Percentiles rank a stretch among this genome's conserved stretches.
phyloP scores from a whole-genome alignment of 2,329 filamentous ascomycete genomes.

The Colletotrichum eleusines region DNA sequence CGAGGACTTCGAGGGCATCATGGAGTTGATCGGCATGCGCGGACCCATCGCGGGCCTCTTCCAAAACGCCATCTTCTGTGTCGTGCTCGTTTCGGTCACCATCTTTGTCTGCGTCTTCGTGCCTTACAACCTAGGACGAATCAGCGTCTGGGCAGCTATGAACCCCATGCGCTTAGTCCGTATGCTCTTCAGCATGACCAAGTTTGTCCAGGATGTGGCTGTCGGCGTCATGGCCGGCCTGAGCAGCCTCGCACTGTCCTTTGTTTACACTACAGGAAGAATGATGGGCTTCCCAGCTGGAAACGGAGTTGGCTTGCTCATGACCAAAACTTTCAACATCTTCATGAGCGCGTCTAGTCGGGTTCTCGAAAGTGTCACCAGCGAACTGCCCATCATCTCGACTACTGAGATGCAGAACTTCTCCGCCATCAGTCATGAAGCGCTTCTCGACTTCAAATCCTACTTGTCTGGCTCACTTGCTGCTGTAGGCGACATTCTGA shows the following conservation, averaged over 20 bases:
- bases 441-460: constrained; percentile 71
- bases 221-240: constrained; percentile 68
- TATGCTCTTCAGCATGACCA: constrained; percentile 79
- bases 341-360: constrained; percentile 59
- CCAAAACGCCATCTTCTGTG: constrained; percentile 95
- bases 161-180: constrained; percentile 83
- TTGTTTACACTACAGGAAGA: constrained; percentile 40
- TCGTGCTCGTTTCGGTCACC: constrained; percentile 88
- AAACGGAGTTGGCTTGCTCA: constrained; percentile 33
- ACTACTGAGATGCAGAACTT: constrained; percentile 78
- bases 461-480: constrained; percentile 59
- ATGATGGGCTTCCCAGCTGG: constrained; percentile 35
- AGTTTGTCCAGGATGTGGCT: constrained; percentile 80
- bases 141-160: constrained; percentile 82
- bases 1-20: constrained; percentile 94
- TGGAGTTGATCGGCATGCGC: constrained; percentile 97
- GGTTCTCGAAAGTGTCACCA: constrained; percentile 62
- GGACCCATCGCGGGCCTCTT: constrained; percentile 90
- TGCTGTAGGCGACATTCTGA: constrained; percentile 53
- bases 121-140: constrained; percentile 91
- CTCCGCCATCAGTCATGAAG: constrained; percentile 80
- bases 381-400: constrained; percentile 64
- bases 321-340: constrained; percentile 55
- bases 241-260: constrained; percentile 29
- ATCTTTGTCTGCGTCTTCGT: constrained; percentile 88